Evolutionary conservation across 768 basidiomycete genomes (phyloP).

Genomic region (Leccinum broughii): DNA sequence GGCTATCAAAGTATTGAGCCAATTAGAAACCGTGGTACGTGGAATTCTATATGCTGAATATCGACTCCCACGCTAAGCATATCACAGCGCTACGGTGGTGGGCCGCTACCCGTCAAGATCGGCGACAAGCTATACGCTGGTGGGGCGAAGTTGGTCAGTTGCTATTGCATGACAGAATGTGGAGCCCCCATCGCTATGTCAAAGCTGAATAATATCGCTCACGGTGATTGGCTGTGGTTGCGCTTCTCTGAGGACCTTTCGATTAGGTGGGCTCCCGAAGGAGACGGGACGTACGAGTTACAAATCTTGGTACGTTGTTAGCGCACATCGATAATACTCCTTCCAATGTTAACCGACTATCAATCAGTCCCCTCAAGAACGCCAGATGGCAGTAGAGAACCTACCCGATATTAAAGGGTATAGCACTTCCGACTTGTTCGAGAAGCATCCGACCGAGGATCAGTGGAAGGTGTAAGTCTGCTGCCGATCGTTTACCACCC

Average conservation of each 20-base stretch:
- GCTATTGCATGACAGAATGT: constrained; percentile 40
- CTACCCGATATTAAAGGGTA: constrained; percentile 41
- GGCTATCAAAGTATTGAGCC: constrained; percentile 27
- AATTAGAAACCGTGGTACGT: constrained; percentile 33
- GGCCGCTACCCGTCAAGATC: constrained; percentile 35
- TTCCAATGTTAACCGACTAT: not conserved
- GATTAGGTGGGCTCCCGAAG: constrained; percentile 34
- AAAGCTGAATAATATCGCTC: constrained; percentile 13
- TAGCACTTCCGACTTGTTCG: constrained; percentile 44
- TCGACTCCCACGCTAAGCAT: not conserved
- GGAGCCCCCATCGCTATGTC: constrained; percentile 10
- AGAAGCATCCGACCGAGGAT: constrained; percentile 44
- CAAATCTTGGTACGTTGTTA: constrained; percentile 36
- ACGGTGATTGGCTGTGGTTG: constrained; percentile 40
- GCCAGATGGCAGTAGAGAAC: constrained; percentile 32
- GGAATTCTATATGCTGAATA: not conserved
- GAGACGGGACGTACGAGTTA: constrained; percentile 37
- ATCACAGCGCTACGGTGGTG: constrained; percentile 39
- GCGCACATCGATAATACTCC: not conserved
- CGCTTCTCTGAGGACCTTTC: constrained; percentile 22
- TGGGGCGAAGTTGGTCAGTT: constrained; percentile 34
- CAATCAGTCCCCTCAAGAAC: not conserved
- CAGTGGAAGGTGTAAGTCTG: constrained; percentile 37
- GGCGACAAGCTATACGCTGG: constrained; percentile 36
- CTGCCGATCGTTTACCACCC: rapidly evolving